A percentile compares a stretch with the other conserved stretches of the same genome.
These are phyloP conservation scores for Cyclospora cayetanensis DNA, from an alignment of 169 alveolate species.

Conservation along the genomic window DNA sequence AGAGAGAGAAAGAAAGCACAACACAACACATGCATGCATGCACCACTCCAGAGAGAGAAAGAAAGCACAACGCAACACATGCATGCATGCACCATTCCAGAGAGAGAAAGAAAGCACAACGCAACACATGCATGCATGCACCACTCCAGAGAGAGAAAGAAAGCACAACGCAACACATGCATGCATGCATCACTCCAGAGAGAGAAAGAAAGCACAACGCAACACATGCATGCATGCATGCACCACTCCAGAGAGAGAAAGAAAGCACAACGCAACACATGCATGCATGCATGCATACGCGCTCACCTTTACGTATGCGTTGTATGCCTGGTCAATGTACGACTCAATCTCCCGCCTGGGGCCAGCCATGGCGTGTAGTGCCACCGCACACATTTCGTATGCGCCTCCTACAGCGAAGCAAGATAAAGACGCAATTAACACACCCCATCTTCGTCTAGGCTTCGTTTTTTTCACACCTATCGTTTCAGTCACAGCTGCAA, in stretches of 20 bases:
- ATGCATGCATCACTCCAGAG: neutral
- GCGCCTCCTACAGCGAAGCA: conserved; percentile 72
- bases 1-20: neutral
- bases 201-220: neutral
- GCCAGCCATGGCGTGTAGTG: conserved; percentile 25
- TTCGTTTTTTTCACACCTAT: too few species aligned
- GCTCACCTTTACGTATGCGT: conserved; percentile 53
- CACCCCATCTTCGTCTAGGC: too few species aligned
- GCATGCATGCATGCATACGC: too few species aligned
- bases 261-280: too few species aligned
- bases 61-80: neutral
- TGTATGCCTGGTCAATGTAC: conserved; percentile 60
- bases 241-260: neutral
- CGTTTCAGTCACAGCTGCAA: too few species aligned
- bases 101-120: neutral
- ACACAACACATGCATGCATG: neutral
- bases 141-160: too few species aligned
- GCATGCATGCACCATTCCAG: neutral
- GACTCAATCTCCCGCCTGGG: conserved; percentile 53
- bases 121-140: neutral
- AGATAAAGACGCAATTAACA: too few species aligned
- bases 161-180: neutral
- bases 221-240: too few species aligned
- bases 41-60: neutral
- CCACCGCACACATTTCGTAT: conserved; percentile 57